Base-by-base conservation (phyloP, 2,329 filamentous ascomycete species). In the Kalaharituber pfeilii region DNA sequence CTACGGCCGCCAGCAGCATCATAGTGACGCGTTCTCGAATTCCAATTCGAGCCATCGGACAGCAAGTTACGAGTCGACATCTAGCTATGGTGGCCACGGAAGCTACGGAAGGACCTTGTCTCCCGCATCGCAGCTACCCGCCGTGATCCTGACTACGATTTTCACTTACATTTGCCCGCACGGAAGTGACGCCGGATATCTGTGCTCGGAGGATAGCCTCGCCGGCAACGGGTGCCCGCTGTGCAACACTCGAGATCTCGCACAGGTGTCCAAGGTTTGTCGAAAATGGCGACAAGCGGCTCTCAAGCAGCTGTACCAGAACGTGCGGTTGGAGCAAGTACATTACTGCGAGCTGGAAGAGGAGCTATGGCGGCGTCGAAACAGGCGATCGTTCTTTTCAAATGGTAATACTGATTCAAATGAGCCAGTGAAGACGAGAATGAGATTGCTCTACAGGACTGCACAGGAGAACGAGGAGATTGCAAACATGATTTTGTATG, bases 311-410 rank as follows among this genome's bases (percentile, higher is more conserved):
- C 70, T 81, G 61, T 94, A 93, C 67, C 81, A 82, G 64, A 88
- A 86, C 71, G 81, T 96, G 61, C 84, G 88, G 56, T 91, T 96
- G 67, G 89, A 96, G 67, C 78, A 84, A 18, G 88, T 95, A 28
- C 89, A 96, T 69, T 95, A 94, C 70, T 96, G 89, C 72, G 80
- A 84, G 60, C 82, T 84, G 63, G 89, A 96, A 69, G 81, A 84
- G 56, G 73, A 83, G 62, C 77, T 94, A 30, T 78, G 84, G 52
- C 85, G 89, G 62, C 80, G 78, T 67, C 82, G 88, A 59, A 86
- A 84, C 67, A 80, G 80, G 58, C 77, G 77, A 56, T 81, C 80
- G 30, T 78, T 80, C 64, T 82, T 86, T 66, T 76, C 85, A 66
- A 76, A 82, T 65, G 86, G 88, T 67, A 83, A 62, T 25, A 59